A percentile compares a stretch with the other conserved stretches of the same genome.
Conservation (phyloP, 371 early-diverging fungal genomes). For the Syncephalis fuscata region DNA sequence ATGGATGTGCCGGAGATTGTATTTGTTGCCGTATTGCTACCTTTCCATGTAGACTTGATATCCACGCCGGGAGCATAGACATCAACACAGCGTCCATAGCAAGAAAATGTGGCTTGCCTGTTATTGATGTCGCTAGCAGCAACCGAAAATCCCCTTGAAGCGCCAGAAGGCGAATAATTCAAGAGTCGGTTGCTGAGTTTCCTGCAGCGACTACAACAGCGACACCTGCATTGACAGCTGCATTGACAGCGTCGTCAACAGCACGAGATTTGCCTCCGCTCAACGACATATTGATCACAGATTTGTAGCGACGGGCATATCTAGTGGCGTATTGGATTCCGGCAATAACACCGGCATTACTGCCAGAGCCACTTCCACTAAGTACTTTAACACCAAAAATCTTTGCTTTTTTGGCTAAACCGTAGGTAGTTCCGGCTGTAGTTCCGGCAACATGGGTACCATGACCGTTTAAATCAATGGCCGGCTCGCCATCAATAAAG, state of each 20-base stretch:
- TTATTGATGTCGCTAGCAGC: slow-evolving; percentile 25
- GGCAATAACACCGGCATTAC: slow-evolving; percentile 41
- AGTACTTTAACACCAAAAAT: slow-evolving; percentile 78
- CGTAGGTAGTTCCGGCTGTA: slow-evolving; percentile 51
- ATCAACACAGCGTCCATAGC: slow-evolving; percentile 55
- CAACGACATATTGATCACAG: slow-evolving; percentile 31
- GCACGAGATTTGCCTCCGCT: slow-evolving; percentile 13
- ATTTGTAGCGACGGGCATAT: slow-evolving; percentile 15
- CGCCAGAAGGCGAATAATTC: slow-evolving; percentile 39
- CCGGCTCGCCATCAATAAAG: slow-evolving; percentile 3
- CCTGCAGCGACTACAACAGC: slow-evolving; percentile 45
- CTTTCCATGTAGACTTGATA: slow-evolving; percentile 17
- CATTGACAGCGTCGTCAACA: slow-evolving; percentile 1
- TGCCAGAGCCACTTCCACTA: slow-evolving; percentile 40
- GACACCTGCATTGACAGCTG: slow-evolving; percentile 15
- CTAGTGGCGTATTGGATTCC: slow-evolving; percentile 50
- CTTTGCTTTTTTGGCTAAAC: slow-evolving; percentile 74
- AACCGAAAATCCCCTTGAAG: slow-evolving; percentile 33
- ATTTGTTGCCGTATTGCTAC: slow-evolving; percentile 12
- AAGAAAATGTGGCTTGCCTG: slow-evolving; percentile 52
- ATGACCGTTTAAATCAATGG: slow-evolving; percentile 39
- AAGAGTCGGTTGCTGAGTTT: slow-evolving; percentile 27
- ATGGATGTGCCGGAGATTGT: slow-evolving; percentile 59
- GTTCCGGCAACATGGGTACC: slow-evolving; percentile 62
- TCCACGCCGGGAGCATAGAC: slow-evolving; percentile 33